Base-by-base conservation (phyloP, 306 rosid genomes). In the Inga laurina region DNA sequence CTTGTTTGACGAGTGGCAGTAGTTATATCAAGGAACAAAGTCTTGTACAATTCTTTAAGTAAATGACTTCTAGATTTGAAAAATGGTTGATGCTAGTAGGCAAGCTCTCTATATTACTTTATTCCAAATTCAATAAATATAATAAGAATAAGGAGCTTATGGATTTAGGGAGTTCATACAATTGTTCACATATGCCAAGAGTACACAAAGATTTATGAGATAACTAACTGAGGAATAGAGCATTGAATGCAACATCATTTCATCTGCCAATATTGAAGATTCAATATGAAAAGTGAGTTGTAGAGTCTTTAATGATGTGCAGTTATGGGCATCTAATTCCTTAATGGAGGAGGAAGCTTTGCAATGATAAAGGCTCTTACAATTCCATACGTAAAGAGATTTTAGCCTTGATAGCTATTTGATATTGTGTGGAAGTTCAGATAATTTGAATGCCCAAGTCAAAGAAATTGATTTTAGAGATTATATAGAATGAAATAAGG, bases 1-100 rank as follows among this genome's bases (percentile, higher is more conserved):
- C 24, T 3, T 21, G 4, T 44, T 18, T 7, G 45, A 59, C 41
- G 39, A 32, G 39, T 22, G 75, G 75, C 15, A 80, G 76, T 52
- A 82, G 68, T 49, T 49, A 30, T 34, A 75, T 68, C 16, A 82
- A 14, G 49, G 11, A 73, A 13, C 22, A 70, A 77, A 87, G 85
- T 27, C 71, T 73, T 30, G 0, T 0, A 48, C 86, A 82, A 10
- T 18, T 0, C 0, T 0, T 12, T 19, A 82, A 0, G 48, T 11
- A 12, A 65, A 76, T 41, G 14, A 16, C 2, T 2, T 72, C 7
- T 8, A 85, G 39, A 4, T 24, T 6, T 32, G 10, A 3, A 24
- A 85, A 81, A 21, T 72, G 10, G 43, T 46, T 82, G 39, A 48
- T 48, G 52, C 52, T 48, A 14, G 12, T 11, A 48, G 52, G 52